Percentiles rank a stretch among this genome's conserved stretches.
phyloP scores from a whole-genome alignment of 257 asterid genomes.

The Anisodus tanguticus region DNA sequence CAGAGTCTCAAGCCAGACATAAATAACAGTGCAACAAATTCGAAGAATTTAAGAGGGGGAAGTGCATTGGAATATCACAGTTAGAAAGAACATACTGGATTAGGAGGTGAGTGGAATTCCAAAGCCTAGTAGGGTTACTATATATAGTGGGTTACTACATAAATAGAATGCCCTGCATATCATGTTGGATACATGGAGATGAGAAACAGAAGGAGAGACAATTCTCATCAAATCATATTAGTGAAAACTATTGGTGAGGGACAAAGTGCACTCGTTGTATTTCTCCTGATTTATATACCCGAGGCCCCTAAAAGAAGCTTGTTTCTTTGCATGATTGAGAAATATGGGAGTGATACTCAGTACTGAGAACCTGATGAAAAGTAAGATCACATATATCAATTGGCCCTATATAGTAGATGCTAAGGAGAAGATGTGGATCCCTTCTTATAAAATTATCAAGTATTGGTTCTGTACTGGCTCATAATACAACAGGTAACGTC shows the following conservation, averaged over 20 bases:
- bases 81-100: neutral
- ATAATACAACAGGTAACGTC: too few species aligned
- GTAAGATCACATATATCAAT: neutral
- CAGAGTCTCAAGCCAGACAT: too few species aligned
- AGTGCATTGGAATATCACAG: neutral
- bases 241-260: too few species aligned
- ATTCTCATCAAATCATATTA: neutral
- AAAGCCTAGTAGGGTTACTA: neutral
- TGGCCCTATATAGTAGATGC: too few species aligned
- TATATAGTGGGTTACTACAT: too few species aligned
- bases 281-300: neutral
- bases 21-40: neutral
- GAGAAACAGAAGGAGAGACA: neutral
- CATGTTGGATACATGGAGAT: neutral
- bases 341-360: neutral
- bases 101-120: neutral
- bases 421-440: too few species aligned
- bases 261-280: neutral
- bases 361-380: neutral
- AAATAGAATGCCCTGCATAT: neutral
- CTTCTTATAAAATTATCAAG: too few species aligned
- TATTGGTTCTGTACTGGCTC: too few species aligned
- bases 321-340: neutral
- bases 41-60: neutral
- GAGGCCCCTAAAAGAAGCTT: neutral